Percentiles rank a stretch among this genome's conserved stretches.
phyloP scores from a whole-genome alignment of 2,329 filamentous ascomycete genomes.

The Talaromyces sp. region DNA sequence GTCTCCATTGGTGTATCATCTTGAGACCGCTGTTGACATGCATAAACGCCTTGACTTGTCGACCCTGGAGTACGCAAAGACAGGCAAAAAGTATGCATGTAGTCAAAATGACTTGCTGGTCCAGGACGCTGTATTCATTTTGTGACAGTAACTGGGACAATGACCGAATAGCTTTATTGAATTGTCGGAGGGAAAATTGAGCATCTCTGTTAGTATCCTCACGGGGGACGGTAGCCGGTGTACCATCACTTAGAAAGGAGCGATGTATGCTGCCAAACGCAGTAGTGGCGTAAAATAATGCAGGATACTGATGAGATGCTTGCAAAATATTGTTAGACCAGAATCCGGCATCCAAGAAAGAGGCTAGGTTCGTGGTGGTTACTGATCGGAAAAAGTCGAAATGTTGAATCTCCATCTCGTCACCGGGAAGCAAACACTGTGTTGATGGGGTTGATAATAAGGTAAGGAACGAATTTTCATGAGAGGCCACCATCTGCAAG shows the following conservation, averaged over 20 bases:
- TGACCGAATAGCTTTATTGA: constrained; percentile 10
- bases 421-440: neutral
- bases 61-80: constrained; percentile 4
- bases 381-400: constrained; percentile 11
- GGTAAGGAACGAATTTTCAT: neutral
- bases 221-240: constrained; percentile 5
- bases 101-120: constrained; percentile 10
- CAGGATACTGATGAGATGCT: constrained; percentile 10
- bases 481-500: neutral
- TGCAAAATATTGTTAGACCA: constrained; percentile 5
- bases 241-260: constrained; percentile 6
- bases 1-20: constrained; percentile 9
- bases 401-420: constrained; percentile 7
- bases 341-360: constrained; percentile 4
- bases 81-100: constrained; percentile 8
- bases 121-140: neutral
- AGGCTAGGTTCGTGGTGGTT: constrained; percentile 3
- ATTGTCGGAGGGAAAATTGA: constrained; percentile 8
- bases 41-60: constrained; percentile 11
- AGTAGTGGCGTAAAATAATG: constrained; percentile 9
- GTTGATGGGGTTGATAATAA: neutral
- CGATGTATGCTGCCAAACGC: constrained; percentile 11
- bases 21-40: constrained; percentile 10
- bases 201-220: neutral
- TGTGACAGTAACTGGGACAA: constrained; percentile 5